Percentiles rank a stretch among this genome's conserved stretches.
Conservation (phyloP, 495 filamentous ascomycete genomes). For the Talaromyces adpressus region DNA sequence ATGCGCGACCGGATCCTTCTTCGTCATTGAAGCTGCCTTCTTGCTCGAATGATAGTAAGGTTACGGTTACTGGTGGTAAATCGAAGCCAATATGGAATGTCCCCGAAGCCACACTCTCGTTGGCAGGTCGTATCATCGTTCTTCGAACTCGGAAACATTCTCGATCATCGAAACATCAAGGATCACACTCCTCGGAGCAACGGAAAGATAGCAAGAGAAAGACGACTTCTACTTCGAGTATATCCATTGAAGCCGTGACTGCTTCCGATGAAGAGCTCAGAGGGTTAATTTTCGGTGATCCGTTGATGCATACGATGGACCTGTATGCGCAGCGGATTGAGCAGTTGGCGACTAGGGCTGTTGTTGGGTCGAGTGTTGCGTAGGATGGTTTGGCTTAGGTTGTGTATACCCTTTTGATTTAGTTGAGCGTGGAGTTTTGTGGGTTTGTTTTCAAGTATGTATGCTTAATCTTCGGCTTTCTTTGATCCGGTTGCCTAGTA, state of each 20-base stretch:
- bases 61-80: background rate
- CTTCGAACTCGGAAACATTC: conserved; percentile 29
- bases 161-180: background rate
- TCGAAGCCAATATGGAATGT: conserved; percentile 49
- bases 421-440: background rate
- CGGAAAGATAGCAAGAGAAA: background rate
- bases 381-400: background rate
- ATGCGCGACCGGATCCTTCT: conserved; percentile 40
- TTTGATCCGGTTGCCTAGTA: background rate
- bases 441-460: background rate
- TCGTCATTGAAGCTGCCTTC: background rate
- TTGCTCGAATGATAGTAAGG: background rate
- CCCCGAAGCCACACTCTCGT: conserved; percentile 54
- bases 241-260: conserved; percentile 51
- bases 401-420: background rate
- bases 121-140: conserved; percentile 61
- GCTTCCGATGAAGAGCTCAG: conserved; percentile 58
- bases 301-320: conserved; percentile 70
- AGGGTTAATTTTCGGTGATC: conserved; percentile 69
- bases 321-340: conserved; percentile 65
- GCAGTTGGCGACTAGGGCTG: conserved; percentile 56
- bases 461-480: background rate
- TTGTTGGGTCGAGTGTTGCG: conserved; percentile 36
- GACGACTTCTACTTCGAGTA: conserved; percentile 21
- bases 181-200: background rate